Base-by-base conservation (phyloP, 1,284 basidiomycete species). In the Pholiota adiposa region DNA sequence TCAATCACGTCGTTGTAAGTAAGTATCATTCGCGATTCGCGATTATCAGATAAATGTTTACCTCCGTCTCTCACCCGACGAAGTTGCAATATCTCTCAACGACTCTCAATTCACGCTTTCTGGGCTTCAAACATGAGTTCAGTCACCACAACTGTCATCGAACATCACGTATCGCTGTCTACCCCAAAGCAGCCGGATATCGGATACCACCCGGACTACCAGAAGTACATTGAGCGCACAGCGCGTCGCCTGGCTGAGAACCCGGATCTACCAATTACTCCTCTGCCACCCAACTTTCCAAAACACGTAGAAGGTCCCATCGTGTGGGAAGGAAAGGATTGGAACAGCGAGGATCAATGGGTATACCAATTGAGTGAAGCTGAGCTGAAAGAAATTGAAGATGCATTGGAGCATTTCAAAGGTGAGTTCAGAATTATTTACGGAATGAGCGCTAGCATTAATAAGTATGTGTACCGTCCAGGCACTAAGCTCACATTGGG, bases 301-400 rank as follows among this genome's bases (percentile, higher is more conserved):
- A 51, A 63, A 18, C 63, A 70, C 52, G 67, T 77, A 7, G 68
- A 72, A 21, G 72, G 74, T 1, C 77, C 76, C 2, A 71, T 76
- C 18, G 77, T 79, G 8, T 79, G 79, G 77, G 74, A 79, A 59
- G 78, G 77, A 3, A 75, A 72, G 29, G 76, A 78, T 60, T 79
- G 78, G 78, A 73, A 60, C 31, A 70, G 65, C 54, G 76, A 79
- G 57, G 66, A 71, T 36, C 73, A 77, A 58, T 78, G 77, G 77
- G 76, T 79, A 3, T 77, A 78, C 57, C 63, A 70, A 21, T 71
- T 80, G 34, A 73, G 59, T 48, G 54, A 65, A 7, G 63, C 52
- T 1, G 72, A 79, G 36, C 66, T 79, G 46, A 62, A 73, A 46
- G 77, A 80, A 59, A 77, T 80, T 56, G 67, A 76, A 25, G 61